phyloP scores from a whole-genome alignment of 768 basidiomycete genomes.

The Pholiota microspora region DNA sequence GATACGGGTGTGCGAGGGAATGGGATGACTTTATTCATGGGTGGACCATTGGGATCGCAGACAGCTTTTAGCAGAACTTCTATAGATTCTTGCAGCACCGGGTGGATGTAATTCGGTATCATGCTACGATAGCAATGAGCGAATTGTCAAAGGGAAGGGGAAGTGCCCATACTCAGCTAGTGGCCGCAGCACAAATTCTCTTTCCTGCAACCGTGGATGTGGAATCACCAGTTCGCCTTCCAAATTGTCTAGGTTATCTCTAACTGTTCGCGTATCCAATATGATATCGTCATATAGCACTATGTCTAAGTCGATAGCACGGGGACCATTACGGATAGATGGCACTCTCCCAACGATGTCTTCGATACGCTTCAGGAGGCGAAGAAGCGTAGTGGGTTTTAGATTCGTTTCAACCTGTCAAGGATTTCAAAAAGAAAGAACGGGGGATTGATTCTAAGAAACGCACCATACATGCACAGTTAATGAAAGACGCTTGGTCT shows the following conservation, averaged over 20 bases:
- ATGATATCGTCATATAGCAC: conserved; percentile 63
- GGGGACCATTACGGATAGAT: conserved; percentile 80
- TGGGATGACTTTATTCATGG: conserved; percentile 73
- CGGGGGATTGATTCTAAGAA: not conserved
- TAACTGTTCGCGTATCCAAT: conserved; percentile 56
- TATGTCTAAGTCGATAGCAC: conserved; percentile 88
- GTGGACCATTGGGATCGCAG: conserved; percentile 29
- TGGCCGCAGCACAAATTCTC: conserved; percentile 92
- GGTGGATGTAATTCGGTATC: conserved; percentile 74
- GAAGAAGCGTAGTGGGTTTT: conserved; percentile 54
- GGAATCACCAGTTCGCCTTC: conserved; percentile 78
- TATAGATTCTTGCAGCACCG: conserved; percentile 47
- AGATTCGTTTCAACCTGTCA: conserved; percentile 78
- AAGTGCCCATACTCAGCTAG: conserved; percentile 69
- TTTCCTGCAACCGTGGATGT: conserved; percentile 75
- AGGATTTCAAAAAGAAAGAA: not conserved
- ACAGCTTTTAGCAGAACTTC: conserved; percentile 43
- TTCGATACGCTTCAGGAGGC: conserved; percentile 73
- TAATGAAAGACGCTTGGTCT: conserved; percentile 86
- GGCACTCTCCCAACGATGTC: conserved; percentile 71
- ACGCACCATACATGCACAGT: conserved; percentile 87
- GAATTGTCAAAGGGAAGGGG: not conserved
- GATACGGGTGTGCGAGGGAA: conserved; percentile 58
- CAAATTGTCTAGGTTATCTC: conserved; percentile 46
- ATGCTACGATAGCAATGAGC: no score